phyloP scores from a whole-genome alignment of 345 rosid genomes.

The Acer yangbiense region DNA sequence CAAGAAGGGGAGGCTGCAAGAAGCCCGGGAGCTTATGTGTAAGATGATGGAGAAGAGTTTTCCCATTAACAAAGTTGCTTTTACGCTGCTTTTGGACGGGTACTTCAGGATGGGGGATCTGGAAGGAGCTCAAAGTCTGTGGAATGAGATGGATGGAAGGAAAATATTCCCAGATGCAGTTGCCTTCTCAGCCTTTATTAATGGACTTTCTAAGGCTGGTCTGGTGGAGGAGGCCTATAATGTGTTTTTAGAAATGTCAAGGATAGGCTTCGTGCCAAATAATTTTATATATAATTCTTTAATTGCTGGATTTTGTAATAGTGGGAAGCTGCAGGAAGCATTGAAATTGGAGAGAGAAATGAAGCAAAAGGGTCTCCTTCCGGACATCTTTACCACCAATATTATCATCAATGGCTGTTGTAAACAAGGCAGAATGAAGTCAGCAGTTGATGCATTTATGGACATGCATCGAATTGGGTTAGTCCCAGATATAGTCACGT shows the following conservation, averaged over 20 bases:
- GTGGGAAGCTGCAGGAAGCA: conserved; percentile 56
- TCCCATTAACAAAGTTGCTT: conserved; percentile 53
- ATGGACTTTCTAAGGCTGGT: conserved; percentile 66
- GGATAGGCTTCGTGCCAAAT: conserved; percentile 61
- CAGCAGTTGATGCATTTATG: conserved; percentile 45
- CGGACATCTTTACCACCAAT: conserved; percentile 61
- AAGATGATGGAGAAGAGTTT: conserved; percentile 54
- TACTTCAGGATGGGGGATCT: conserved; percentile 53
- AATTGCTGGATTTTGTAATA: conserved; percentile 60
- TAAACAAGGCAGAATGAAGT: conserved; percentile 51
- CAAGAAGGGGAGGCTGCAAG: conserved; percentile 50
- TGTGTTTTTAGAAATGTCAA: conserved; percentile 55
- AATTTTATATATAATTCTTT: conserved; percentile 66
- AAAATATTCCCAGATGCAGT: conserved; percentile 61
- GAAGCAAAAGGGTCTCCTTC: conserved; percentile 61
- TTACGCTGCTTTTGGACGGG: conserved; percentile 69
- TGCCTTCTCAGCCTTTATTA: conserved; percentile 66
- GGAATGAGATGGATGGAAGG: conserved; percentile 60
- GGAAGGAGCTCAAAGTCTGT: conserved; percentile 52
- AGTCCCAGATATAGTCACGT: conserved; percentile 63
- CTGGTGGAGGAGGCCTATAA: conserved; percentile 60
- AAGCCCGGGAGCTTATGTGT: conserved; percentile 53
- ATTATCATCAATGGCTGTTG: conserved; percentile 68
- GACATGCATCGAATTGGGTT: conserved; percentile 53
- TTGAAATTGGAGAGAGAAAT: conserved; percentile 54